Base-by-base conservation (phyloP, 163 green algal species). In the Chlorella variabilis region DNA sequence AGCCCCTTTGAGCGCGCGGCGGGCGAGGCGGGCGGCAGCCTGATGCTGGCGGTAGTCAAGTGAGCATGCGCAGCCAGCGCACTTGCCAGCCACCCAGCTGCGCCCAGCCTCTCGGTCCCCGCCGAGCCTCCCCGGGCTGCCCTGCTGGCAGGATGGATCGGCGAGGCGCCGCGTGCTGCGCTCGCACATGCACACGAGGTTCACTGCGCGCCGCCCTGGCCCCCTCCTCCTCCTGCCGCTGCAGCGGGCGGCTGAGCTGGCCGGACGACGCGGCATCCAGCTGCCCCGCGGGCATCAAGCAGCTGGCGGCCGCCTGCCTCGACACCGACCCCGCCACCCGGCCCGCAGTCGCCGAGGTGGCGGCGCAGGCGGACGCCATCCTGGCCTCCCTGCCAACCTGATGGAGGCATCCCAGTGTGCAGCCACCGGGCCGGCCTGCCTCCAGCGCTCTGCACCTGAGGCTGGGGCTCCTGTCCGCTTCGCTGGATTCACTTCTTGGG, bases 1-100 rank as follows among this genome's bases (percentile, higher is more conserved):
- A 95, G 90, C 51, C 96, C 96, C 5, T 98, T 98, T 87, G 92
- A 98, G 85, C 86, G 89, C 29, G 90, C 89, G 31, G 71, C 93
- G 11, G 85, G 89, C 45, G 86, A 97, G 71, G 87, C 88, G 11
- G 93, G 93, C 41, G 93, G 93, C 54, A 93, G 86, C 67, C 79
- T 96, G 17, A 83, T 89, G 54, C 84, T 96, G 38, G 92, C 92
- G 33, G 89, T 94, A 0, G 83, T 93, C 59, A 93, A 91, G 76
- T 82, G 63, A 67, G 75, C 0, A n/a, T n/a, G n/a, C n/a, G n/a
- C n/a, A n/a, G n/a, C n/a, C n/a, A n/a, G n/a, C n/a, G n/a, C n/a
- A n/a, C n/a, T n/a, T n/a, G n/a, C n/a, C n/a, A n/a, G n/a, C n/a
- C 27, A 18, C 20, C 49, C 36, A 29, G 42, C 36, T 17, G 9